phyloP scores from a whole-genome alignment of 352 stramenopile genomes.

The Globisporangium cystogenes region DNA sequence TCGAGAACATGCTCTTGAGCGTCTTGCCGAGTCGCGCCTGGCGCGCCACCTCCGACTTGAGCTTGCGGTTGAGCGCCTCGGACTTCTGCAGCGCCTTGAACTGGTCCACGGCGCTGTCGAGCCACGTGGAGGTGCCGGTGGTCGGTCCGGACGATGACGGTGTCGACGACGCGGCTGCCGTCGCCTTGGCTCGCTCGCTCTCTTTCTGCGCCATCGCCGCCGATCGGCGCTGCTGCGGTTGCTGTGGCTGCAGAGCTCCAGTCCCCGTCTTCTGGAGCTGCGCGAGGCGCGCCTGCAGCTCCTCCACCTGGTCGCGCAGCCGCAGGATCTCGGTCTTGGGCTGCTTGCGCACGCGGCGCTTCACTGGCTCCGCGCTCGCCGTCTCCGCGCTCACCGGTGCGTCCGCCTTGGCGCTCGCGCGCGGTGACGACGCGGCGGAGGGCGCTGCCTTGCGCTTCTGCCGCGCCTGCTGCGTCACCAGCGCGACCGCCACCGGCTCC shows the following conservation, averaged over 20 bases:
- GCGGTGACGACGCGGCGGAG: constrained; percentile 1
- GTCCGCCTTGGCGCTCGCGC: background rate
- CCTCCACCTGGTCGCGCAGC: constrained; percentile 9
- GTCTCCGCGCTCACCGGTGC: background rate
- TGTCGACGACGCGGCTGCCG: background rate
- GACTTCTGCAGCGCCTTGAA: constrained; percentile 11
- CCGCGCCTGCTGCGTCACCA: background rate
- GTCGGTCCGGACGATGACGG: too few species aligned
- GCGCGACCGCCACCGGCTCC: background rate
- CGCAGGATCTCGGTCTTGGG: constrained; percentile 10
- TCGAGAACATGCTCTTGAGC: constrained; percentile 8
- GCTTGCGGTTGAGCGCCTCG: constrained; percentile 5
- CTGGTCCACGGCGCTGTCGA: constrained; percentile 7
- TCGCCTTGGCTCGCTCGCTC: background rate
- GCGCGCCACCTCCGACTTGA: constrained; percentile 7
- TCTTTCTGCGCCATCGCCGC: background rate
- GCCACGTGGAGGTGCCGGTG: constrained; percentile 6
- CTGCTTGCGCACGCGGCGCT: constrained; percentile 8
- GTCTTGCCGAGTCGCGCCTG: constrained; percentile 5
- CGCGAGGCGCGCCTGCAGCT: constrained; percentile 7
- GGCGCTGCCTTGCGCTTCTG: constrained; percentile 7
- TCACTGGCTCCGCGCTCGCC: background rate
- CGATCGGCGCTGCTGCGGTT: background rate
- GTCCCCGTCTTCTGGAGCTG: constrained; percentile 7
- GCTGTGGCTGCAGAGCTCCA: background rate